A percentile compares a stretch with the other conserved stretches of the same genome.
Evolutionary conservation across 352 stramenopile species (phyloP).

Genomic region (Peronospora destructor): DNA sequence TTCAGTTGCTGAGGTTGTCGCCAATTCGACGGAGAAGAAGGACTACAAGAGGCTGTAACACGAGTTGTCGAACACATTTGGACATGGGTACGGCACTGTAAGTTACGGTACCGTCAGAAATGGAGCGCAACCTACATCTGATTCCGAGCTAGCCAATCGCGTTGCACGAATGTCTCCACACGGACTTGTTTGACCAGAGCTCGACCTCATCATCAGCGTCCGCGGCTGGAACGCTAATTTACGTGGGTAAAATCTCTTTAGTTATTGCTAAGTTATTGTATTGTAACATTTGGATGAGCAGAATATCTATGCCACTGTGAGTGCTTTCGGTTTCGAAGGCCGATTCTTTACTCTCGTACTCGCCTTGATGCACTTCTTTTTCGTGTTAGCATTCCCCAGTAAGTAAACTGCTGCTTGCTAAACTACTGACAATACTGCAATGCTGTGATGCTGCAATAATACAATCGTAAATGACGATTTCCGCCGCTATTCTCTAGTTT

Average conservation of each 20-base stretch:
- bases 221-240: constrained; percentile 20
- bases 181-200: background rate
- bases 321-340: constrained; percentile 23
- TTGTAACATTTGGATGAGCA: constrained; percentile 5
- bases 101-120: too few species aligned
- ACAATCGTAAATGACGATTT: background rate
- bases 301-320: constrained; percentile 22
- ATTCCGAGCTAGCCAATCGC: constrained; percentile 1
- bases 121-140: background rate
- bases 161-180: constrained; percentile 9
- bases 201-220: constrained; percentile 12
- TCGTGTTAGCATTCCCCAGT: constrained; percentile 21
- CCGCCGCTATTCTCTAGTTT: constrained; percentile 13
- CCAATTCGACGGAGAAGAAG: too few species aligned
- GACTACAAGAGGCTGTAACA: too few species aligned
- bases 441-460: background rate
- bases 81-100: too few species aligned
- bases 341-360: constrained; percentile 24
- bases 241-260: background rate
- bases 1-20: too few species aligned
- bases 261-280: background rate
- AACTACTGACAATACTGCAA: background rate
- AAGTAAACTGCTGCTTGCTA: background rate
- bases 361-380: constrained; percentile 18
- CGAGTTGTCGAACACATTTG: too few species aligned